phyloP scores from a whole-genome alignment of 1,284 basidiomycete species.

The Moesziomyces parantarcticus region DNA sequence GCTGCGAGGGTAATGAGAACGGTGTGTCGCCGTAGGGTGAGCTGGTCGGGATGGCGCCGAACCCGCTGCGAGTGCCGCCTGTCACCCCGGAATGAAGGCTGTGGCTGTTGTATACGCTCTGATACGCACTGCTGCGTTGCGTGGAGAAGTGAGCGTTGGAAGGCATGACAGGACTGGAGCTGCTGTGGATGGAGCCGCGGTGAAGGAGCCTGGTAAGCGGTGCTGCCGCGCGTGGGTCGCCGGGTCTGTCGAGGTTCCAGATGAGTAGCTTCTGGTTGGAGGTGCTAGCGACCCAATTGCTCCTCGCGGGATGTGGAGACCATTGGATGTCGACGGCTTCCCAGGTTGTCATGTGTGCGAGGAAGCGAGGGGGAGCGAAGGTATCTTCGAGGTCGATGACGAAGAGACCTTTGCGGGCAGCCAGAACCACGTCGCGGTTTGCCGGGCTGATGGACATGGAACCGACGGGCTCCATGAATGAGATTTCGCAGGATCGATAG shows the following conservation, averaged over 20 bases:
- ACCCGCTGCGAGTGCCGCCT: slow-evolving; percentile 34
- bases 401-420: slow-evolving; percentile 85
- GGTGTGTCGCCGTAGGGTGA: slow-evolving; percentile 31
- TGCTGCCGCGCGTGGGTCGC: slow-evolving; percentile 37
- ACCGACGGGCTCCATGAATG: slow-evolving; percentile 62
- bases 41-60: slow-evolving; percentile 21
- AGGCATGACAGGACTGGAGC: slow-evolving; percentile 33
- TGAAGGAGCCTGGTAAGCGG: slow-evolving; percentile 22
- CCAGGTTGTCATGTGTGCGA: slow-evolving; percentile 96
- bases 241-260: slow-evolving; percentile 81
- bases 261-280: slow-evolving; percentile 95
- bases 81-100: slow-evolving; percentile 38
- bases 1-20: slow-evolving; percentile 12
- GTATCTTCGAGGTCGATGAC: slow-evolving; percentile 93
- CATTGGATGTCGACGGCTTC: slow-evolving; percentile 94
- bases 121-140: slow-evolving; percentile 37
- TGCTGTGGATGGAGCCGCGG: slow-evolving; percentile 32
- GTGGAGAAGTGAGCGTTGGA: slow-evolving; percentile 32
- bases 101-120: slow-evolving; percentile 39
- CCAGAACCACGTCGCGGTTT: slow-evolving; percentile 65
- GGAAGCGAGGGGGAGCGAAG: slow-evolving; percentile 85
- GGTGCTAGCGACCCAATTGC: slow-evolving; percentile 92
- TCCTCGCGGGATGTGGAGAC: slow-evolving; percentile 87
- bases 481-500: slow-evolving; percentile 48
- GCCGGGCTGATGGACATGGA: slow-evolving; percentile 67